A percentile compares a stretch with the other conserved stretches of the same genome.
These are phyloP conservation scores for Alternaria ventricosa DNA, from an alignment of 2,329 filamentous ascomycete genomes.

Conservation along the genomic window DNA sequence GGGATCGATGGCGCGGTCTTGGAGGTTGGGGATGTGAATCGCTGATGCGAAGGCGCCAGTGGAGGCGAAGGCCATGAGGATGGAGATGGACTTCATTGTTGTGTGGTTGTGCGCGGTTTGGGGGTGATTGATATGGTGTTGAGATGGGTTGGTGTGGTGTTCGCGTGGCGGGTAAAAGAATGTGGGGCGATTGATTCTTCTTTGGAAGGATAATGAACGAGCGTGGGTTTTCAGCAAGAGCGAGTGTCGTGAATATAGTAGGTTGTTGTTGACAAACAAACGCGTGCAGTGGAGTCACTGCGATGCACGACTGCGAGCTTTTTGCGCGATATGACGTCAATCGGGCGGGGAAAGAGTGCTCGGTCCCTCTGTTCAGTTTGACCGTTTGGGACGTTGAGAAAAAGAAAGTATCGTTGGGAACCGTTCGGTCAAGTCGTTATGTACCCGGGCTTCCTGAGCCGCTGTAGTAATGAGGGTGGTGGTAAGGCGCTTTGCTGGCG, in stretches of 20 bases:
- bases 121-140: neutral
- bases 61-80: slow-evolving; percentile 4
- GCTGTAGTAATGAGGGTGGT: neutral
- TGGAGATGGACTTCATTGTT: slow-evolving; percentile 10
- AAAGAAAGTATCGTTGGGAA: neutral
- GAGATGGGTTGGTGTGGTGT: neutral
- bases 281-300: neutral
- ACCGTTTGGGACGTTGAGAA: neutral
- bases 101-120: neutral
- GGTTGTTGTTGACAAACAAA: slow-evolving; percentile 19
- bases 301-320: neutral
- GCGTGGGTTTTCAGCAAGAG: neutral
- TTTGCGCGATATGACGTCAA: neutral
- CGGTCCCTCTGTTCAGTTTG: neutral
- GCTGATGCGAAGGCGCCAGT: neutral
- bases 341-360: neutral
- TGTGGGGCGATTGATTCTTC: neutral
- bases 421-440: neutral
- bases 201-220: neutral
- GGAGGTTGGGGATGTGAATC: neutral
- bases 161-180: neutral
- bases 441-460: neutral
- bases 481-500: neutral
- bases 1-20: slow-evolving; percentile 16
- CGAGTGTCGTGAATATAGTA: neutral